phyloP scores from a whole-genome alignment of 176 grass and related monocot species.

The Triticum timopheevii region DNA sequence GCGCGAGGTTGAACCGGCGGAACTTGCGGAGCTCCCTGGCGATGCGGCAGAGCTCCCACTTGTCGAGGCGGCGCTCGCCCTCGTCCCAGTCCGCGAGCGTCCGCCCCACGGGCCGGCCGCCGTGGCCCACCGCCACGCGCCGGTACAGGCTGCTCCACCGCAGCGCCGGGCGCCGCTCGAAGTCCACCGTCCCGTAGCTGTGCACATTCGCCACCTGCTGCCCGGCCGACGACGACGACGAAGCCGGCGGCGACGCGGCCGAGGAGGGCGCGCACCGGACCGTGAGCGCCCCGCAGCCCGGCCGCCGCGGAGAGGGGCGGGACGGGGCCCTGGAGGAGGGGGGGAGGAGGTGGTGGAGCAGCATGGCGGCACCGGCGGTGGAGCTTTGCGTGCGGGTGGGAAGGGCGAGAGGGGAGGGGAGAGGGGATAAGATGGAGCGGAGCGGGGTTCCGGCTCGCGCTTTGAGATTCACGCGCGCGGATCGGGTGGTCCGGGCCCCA shows the following conservation, averaged over 20 bases:
- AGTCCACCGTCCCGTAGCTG: slow-evolving; percentile 72
- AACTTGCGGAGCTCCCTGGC: slow-evolving; percentile 83
- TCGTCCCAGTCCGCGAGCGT: slow-evolving; percentile 66
- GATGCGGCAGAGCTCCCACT: slow-evolving; percentile 80
- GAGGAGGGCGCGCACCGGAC: slow-evolving; percentile 41
- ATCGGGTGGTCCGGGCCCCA: slow-evolving; percentile 9
- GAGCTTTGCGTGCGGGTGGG: background rate
- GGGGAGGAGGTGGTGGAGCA: slow-evolving; percentile 45
- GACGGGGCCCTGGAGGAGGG: slow-evolving; percentile 18
- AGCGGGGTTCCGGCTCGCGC: background rate
- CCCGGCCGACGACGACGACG: slow-evolving; percentile 28
- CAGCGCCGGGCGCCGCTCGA: slow-evolving; percentile 50
- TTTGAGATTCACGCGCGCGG: slow-evolving; percentile 17
- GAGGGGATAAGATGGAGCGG: slow-evolving; percentile 35
- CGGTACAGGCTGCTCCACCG: slow-evolving; percentile 76
- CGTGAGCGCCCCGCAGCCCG: background rate
- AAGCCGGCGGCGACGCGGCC: background rate
- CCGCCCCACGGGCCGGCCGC: slow-evolving; percentile 29
- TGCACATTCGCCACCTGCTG: slow-evolving; percentile 61
- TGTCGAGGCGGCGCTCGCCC: slow-evolving; percentile 64
- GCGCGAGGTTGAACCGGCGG: slow-evolving; percentile 61
- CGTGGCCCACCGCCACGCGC: slow-evolving; percentile 46
- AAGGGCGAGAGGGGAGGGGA: background rate
- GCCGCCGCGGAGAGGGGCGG: background rate
- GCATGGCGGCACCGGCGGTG: slow-evolving; percentile 37